A percentile compares a stretch with the other conserved stretches of the same genome.
phyloP scores from a whole-genome alignment of 495 filamentous ascomycete species.

The Hyaloscypha bicolor region DNA sequence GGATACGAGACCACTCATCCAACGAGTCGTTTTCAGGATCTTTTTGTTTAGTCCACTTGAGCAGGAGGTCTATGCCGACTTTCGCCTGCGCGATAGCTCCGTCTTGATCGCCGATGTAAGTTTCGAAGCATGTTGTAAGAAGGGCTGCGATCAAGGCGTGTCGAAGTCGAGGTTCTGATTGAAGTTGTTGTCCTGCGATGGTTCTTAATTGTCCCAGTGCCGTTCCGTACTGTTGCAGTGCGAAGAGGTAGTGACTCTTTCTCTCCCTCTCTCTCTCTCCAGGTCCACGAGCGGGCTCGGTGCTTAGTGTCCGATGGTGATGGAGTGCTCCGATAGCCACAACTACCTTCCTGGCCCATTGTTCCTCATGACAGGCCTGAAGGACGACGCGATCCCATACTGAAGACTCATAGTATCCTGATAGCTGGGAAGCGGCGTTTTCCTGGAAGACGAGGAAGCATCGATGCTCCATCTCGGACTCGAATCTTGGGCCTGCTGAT shows the following conservation, averaged over 20 bases:
- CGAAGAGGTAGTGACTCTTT: background rate
- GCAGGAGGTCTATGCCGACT: background rate
- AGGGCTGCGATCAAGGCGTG: background rate
- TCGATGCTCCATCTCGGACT: background rate
- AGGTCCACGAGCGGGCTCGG: background rate
- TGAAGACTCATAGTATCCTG: background rate
- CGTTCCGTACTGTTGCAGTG: slow-evolving; percentile 1
- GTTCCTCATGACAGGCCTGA: background rate
- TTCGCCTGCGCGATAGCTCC: background rate
- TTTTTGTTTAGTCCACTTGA: background rate
- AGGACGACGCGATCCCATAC: slow-evolving; percentile 1
- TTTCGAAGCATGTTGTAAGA: slow-evolving; percentile 6
- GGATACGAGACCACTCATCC: background rate
- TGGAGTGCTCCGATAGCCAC: background rate
- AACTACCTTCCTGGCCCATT: background rate
- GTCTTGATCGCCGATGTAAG: slow-evolving; percentile 1
- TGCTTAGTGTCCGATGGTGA: background rate
- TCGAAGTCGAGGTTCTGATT: background rate
- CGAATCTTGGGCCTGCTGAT: background rate
- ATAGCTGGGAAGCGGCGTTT: background rate
- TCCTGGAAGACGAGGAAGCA: slow-evolving; percentile 1
- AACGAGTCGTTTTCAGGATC: background rate
- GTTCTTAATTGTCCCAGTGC: background rate
- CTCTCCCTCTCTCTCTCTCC: background rate
- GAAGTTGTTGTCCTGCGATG: background rate